Evolutionary conservation across 208 protist genomes (phyloP), one percentile per base, ranked within the genome.

Genomic region (Leishmania gerbilli): DNA sequence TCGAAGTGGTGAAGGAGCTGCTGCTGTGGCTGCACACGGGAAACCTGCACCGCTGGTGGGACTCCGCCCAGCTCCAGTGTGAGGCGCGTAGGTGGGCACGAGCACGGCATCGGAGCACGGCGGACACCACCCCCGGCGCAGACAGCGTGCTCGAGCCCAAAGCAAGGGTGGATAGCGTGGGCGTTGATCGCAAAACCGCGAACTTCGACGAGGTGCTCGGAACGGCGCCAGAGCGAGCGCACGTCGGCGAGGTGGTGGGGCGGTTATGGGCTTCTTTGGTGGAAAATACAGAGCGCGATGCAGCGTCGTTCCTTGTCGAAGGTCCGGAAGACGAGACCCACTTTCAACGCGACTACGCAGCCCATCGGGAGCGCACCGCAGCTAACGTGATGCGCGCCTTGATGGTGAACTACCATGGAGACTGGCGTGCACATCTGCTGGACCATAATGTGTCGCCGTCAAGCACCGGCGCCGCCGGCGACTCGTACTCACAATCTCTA

Each of bases 1-100:
- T 90, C 65, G 87, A 90, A 76, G 74, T 90, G 76, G 37, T 90
- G 55, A 90, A 88, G 69, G 84, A 90, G 68, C 69, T 90, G 21
- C 79, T 90, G 3, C 37, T 65, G 49, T 85, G 81, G 81, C 47
- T 53, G 13, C 71, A 55, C 42, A 85, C 77, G 2, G 71, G 72
- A 27, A 74, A 79, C 55, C 11, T 11, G 24, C 3, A 42, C 1
- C 56, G 8, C 56, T 85, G 81, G 81, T 27, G 40, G 24, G 9
- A 34, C 21, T 45, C 42, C 0, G 60, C 72, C n/a, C 49, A 74
- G 64, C 77, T 85, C 51, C 77, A 77, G 37, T 85, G 81, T 40
- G 76, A 80, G 37, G 15, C 37, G 27, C 77, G 71, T 3, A 27
- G 58, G 19, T 80, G 71, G 71, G 77, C 64, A n/a, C 42, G 27